These are phyloP conservation scores for Backusella mclennaniae DNA, from an alignment of 192 early-diverging fungal species.

Conservation along the genomic window DNA sequence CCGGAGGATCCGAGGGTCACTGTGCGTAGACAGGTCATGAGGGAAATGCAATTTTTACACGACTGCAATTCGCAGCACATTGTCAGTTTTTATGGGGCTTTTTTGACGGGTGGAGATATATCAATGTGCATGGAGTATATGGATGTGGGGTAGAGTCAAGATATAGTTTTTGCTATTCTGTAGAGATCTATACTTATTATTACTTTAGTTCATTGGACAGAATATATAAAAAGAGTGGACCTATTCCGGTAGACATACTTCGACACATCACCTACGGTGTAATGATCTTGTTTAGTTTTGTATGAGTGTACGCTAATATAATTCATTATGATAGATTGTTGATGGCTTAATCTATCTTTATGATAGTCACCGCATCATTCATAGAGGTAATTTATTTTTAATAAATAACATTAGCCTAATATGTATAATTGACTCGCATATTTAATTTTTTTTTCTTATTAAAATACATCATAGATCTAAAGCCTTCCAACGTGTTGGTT, in stretches of 20 bases:
- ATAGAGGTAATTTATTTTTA: constrained; percentile 65
- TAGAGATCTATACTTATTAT: background rate
- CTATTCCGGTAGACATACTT: constrained; percentile 85
- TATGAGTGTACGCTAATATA: background rate
- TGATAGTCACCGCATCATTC: constrained; percentile 88
- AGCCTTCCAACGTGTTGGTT: constrained; percentile 84
- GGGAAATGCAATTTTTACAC: constrained; percentile 94
- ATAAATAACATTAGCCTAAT: background rate
- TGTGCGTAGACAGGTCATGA: constrained; percentile 86
- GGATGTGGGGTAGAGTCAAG: constrained; percentile 69
- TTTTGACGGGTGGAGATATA: constrained; percentile 77
- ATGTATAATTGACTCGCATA: background rate
- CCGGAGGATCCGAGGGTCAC: constrained; percentile 55
- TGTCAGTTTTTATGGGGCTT: constrained; percentile 97
- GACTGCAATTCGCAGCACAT: constrained; percentile 95
- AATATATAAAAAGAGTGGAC: constrained; percentile 90
- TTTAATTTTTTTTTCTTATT: background rate
- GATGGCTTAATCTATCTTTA: constrained; percentile 86
- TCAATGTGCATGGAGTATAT: constrained; percentile 98
- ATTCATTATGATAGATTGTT: constrained; percentile 43
- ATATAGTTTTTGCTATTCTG: background rate
- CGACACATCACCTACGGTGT: constrained; percentile 83
- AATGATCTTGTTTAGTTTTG: constrained; percentile 15
- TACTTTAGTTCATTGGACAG: constrained; percentile 74
- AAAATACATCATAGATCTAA: constrained; percentile 59